Conservation (phyloP, 2,329 filamentous ascomycete species). For the Penicillium sp. region DNA sequence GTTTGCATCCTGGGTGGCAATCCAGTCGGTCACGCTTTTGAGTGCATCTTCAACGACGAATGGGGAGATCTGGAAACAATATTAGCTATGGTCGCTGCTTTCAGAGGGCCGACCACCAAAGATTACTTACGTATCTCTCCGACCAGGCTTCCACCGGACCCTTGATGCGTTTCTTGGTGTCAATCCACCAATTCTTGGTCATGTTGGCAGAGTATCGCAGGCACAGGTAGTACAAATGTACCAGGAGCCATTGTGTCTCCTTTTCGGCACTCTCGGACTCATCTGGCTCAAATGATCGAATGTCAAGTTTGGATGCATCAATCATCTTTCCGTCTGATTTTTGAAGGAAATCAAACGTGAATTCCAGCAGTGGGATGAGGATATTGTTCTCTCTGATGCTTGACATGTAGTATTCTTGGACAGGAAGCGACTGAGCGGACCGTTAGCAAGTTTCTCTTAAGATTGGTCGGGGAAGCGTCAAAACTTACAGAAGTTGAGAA, state of each 20-base stretch:
- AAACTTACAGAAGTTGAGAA: constrained; percentile 63
- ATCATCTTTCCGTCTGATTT: constrained; percentile 71
- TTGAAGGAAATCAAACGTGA: constrained; percentile 81
- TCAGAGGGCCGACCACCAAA: constrained; percentile 31
- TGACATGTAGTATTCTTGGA: constrained; percentile 76
- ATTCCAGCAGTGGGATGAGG: constrained; percentile 67
- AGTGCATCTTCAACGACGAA: constrained; percentile 42
- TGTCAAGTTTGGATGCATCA: constrained; percentile 67
- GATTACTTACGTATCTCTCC: constrained; percentile 72
- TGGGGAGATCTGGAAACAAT: constrained; percentile 39
- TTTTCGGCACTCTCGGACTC: constrained; percentile 66
- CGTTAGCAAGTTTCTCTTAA: constrained; percentile 23
- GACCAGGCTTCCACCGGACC: constrained; percentile 83
- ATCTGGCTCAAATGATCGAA: constrained; percentile 58
- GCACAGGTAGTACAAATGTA: constrained; percentile 80
- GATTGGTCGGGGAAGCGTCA: not conserved
- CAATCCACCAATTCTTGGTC: constrained; percentile 81
- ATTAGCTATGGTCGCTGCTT: constrained; percentile 10
- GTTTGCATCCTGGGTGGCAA: constrained; percentile 45
- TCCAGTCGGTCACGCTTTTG: constrained; percentile 42
- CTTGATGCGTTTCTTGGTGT: constrained; percentile 74
- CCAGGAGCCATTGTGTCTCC: constrained; percentile 77
- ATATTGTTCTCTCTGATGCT: constrained; percentile 73
- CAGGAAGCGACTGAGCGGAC: constrained; percentile 63
- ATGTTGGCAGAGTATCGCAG: constrained; percentile 74